Conservation (phyloP, 148 eudicot species). For the Chenopodium album region DNA sequence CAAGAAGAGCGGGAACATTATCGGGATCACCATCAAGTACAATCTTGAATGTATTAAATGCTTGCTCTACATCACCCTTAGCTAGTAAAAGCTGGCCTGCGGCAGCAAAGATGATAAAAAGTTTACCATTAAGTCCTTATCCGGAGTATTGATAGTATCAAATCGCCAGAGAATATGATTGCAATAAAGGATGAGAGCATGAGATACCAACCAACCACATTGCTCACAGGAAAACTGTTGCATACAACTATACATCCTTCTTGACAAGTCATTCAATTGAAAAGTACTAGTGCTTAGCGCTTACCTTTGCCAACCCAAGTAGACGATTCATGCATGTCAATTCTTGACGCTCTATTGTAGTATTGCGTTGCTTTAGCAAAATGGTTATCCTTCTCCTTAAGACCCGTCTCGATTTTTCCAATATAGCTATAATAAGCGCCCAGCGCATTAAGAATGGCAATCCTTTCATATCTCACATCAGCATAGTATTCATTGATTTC, state of each 20-base stretch:
- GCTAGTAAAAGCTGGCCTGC: constrained; percentile 95
- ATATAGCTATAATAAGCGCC: constrained; percentile 87
- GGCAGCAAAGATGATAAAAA: constrained; percentile 7
- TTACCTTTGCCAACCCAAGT: constrained; percentile 98
- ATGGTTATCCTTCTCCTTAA: constrained; percentile 72
- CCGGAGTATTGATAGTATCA: neutral
- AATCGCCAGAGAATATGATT: neutral
- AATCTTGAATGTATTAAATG: constrained; percentile 80
- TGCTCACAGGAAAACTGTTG: neutral
- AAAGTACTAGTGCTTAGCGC: neutral
- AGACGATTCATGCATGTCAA: constrained; percentile 94
- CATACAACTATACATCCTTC: neutral
- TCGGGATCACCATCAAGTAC: constrained; percentile 88
- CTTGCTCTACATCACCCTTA: constrained; percentile 89
- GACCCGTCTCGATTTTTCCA: constrained; percentile 80
- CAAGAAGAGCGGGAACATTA: constrained; percentile 97
- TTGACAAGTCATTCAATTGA: neutral
- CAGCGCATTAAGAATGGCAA: constrained; percentile 90
- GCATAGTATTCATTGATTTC: constrained; percentile 92
- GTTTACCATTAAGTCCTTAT: neutral
- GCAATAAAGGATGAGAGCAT: neutral
- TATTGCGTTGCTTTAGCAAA: constrained; percentile 68
- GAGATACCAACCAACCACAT: neutral
- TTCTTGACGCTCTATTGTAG: constrained; percentile 88
- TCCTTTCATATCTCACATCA: constrained; percentile 88